phyloP scores from a whole-genome alignment of 2,329 filamentous ascomycete species.

The Xylariaceae sp. region DNA sequence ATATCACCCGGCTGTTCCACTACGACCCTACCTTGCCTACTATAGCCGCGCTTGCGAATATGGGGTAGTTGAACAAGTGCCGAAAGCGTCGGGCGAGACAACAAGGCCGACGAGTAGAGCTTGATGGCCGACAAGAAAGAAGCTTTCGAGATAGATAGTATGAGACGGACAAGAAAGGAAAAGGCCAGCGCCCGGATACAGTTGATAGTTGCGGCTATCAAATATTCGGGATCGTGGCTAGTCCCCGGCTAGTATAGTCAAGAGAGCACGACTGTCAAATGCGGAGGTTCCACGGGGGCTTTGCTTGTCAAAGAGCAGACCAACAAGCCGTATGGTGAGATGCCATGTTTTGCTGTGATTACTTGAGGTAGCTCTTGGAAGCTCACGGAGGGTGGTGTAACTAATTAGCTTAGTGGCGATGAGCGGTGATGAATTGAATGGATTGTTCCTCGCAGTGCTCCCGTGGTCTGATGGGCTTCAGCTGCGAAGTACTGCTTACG shows the following conservation, averaged over 20 bases:
- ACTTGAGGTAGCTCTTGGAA: constrained; percentile 1
- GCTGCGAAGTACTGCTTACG: constrained; percentile 5
- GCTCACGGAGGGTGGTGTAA: constrained; percentile 14
- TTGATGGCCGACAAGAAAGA: too few species aligned
- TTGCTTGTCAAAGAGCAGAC: constrained; percentile 14
- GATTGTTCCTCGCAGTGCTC: too few species aligned
- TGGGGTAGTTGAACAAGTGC: neutral
- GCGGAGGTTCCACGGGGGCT: neutral
- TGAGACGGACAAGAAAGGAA: too few species aligned
- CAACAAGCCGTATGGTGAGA: constrained; percentile 1
- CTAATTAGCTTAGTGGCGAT: constrained; percentile 5
- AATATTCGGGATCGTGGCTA: neutral
- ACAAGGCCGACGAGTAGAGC: neutral
- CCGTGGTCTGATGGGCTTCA: too few species aligned
- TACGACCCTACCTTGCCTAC: neutral
- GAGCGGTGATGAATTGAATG: neutral
- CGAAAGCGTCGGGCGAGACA: neutral
- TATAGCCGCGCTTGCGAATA: neutral
- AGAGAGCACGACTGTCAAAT: neutral
- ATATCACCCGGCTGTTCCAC: neutral
- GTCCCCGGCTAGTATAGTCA: too few species aligned
- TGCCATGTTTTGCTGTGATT: constrained; percentile 16
- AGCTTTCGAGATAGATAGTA: too few species aligned
- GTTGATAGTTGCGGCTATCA: neutral
- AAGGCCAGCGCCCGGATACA: too few species aligned